phyloP scores from a whole-genome alignment of 2,329 filamentous ascomycete genomes.

The Aureobasidium namibiae region DNA sequence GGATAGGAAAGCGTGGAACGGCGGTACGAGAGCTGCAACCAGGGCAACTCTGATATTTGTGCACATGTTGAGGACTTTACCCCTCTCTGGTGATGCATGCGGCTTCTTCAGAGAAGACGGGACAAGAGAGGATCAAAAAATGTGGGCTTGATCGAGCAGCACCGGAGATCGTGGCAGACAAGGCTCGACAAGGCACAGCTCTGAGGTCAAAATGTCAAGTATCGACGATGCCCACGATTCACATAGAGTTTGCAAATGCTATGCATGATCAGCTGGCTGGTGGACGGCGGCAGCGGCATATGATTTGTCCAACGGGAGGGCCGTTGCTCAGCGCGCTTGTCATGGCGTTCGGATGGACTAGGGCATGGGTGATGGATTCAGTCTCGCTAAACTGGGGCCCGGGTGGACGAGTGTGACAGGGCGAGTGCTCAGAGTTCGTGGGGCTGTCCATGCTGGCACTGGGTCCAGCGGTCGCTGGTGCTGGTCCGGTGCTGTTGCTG shows the following conservation, averaged over 20 bases:
- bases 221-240: slow-evolving; percentile 1
- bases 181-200: background rate
- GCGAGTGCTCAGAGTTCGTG: slow-evolving; percentile 12
- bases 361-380: slow-evolving; percentile 7
- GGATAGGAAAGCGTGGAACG: background rate
- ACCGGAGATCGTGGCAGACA: background rate
- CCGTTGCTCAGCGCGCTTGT: slow-evolving; percentile 12
- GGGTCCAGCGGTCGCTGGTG: background rate
- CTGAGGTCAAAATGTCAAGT: background rate
- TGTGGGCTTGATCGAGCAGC: background rate
- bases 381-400: slow-evolving; percentile 6
- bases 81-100: background rate
- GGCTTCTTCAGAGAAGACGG: background rate
- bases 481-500: background rate
- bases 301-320: slow-evolving; percentile 14
- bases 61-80: background rate
- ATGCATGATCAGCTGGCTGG: slow-evolving; percentile 11
- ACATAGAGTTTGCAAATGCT: slow-evolving; percentile 3
- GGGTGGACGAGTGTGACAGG: slow-evolving; percentile 8
- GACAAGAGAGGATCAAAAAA: background rate
- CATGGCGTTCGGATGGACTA: slow-evolving; percentile 9
- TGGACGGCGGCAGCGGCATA: slow-evolving; percentile 5
- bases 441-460: slow-evolving; percentile 7
- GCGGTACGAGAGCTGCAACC: slow-evolving; percentile 2
- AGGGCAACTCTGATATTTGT: slow-evolving; percentile 9